Evolutionary conservation across 306 rosid genomes (phyloP), one percentile per base, ranked within the genome.

Genomic region (Vachellia collinsii): DNA sequence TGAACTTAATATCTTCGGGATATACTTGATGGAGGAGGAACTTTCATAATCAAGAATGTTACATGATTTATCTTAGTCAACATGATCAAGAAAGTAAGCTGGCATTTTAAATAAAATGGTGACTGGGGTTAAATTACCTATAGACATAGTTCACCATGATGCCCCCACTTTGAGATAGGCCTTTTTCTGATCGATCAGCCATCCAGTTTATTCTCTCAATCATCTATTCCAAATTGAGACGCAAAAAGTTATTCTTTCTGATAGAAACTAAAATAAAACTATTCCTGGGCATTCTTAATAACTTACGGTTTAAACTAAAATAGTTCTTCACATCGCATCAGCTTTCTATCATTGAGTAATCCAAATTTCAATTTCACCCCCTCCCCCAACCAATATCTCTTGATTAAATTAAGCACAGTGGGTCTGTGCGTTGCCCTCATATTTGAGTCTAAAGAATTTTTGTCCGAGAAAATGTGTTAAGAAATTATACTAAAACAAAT

Each of bases 141-240:
- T 94, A 94, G 62, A 94, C 94, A 80, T 94, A 93, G 86, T 94
- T 94, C 89, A 94, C 99, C 99, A 94, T 93, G 76, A 94, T 88
- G 68, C 97, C 92, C 13, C 90, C 99, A 88, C 99, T 91, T 90
- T 93, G 97, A 82, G 82, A 82, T 59, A 94, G 86, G 77, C 97
- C 95, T 56, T 91, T 94, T 47, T 81, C 97, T 58, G 97, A 94
- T 75, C 81, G 89, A 79, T 94, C 97, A 23, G 93, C 97, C 94
- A 90, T 89, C 99, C 99, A 94, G 84, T 93, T 94, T 59, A 93
- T 88, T 77, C 97, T 89, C 82, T 94, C 94, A 51, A 93, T 79
- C 95, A 93, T 94, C 97, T 93, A 88, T 83, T 78, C 72, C 87
- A 84, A 68, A 79, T 84, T 44, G 75, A 84, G 54, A 85, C 82